phyloP scores from a whole-genome alignment of 148 eudicot genomes.

The Camellia sinensis region DNA sequence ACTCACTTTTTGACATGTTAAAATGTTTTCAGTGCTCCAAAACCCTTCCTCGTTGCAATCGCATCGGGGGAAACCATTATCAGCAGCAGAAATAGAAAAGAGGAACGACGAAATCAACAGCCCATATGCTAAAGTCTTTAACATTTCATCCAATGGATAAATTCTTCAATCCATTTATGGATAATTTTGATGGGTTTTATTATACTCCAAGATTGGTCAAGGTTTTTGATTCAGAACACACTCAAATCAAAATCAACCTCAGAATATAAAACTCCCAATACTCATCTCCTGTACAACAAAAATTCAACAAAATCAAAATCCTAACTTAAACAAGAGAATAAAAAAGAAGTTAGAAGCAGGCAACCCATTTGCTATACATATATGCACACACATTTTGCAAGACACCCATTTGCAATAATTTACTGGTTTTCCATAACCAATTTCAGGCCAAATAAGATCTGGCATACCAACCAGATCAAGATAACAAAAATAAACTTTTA shows the following conservation, averaged over 20 bases:
- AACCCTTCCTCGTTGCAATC: conserved; percentile 64
- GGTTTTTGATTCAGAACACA: background rate
- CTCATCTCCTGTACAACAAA: conserved; percentile 13
- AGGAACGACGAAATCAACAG: conserved; percentile 38
- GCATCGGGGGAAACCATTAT: conserved; percentile 41
- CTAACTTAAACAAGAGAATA: background rate
- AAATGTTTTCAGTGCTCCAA: conserved; percentile 63
- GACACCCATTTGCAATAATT: background rate
- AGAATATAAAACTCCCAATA: background rate
- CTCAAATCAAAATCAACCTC: background rate
- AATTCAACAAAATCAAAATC: background rate
- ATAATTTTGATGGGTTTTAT: background rate
- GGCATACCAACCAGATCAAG: background rate
- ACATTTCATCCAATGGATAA: conserved; percentile 41
- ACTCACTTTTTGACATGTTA: conserved; percentile 66
- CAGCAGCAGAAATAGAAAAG: conserved; percentile 37
- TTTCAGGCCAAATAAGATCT: background rate
- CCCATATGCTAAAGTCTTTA: conserved; percentile 36
- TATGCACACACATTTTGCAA: background rate
- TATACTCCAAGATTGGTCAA: background rate
- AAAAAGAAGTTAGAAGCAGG: background rate
- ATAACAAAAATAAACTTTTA: background rate
- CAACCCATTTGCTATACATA: background rate
- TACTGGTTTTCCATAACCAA: too few species aligned
- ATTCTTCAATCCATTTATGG: conserved; percentile 24